Evolutionary conservation across 78 protist genomes (phyloP).

Genomic region (Pigoraptor vietnamica): DNA sequence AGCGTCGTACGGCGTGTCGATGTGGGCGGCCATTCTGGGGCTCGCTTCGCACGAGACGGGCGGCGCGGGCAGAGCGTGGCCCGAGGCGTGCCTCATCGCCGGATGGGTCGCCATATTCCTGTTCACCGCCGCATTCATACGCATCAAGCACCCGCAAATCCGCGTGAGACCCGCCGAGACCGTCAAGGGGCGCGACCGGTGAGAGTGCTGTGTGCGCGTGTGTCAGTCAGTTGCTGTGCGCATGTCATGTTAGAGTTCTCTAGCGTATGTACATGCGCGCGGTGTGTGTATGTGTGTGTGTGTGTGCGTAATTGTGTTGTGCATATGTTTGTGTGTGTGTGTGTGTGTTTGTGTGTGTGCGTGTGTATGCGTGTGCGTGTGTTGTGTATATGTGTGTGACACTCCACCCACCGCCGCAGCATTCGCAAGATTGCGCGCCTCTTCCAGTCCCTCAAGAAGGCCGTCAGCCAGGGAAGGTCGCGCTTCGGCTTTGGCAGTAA

Average conservation of each 20-base stretch:
- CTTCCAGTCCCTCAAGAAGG: background rate
- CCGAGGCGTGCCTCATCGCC: background rate
- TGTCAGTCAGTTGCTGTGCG: too few relatives aligned
- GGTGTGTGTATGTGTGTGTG: too few relatives aligned
- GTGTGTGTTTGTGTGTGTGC: too few relatives aligned
- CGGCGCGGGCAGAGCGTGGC: background rate
- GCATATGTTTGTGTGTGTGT: too few relatives aligned
- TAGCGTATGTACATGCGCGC: too few relatives aligned
- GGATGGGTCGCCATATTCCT: background rate
- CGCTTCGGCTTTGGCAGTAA: background rate
- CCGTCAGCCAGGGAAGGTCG: background rate
- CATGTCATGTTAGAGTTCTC: too few relatives aligned
- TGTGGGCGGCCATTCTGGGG: background rate
- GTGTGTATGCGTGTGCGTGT: background rate
- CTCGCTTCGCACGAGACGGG: background rate
- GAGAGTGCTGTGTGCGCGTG: background rate
- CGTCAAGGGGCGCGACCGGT: background rate
- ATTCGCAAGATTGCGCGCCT: background rate
- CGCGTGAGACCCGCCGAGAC: background rate
- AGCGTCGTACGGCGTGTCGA: background rate
- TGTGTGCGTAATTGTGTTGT: too few relatives aligned
- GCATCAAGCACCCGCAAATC: background rate
- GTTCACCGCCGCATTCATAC: background rate
- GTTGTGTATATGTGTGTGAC: too few relatives aligned
- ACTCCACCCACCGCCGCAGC: too few relatives aligned